Conservation (phyloP, 2,329 filamentous ascomycete genomes). For the Escovopsis sp. region DNA sequence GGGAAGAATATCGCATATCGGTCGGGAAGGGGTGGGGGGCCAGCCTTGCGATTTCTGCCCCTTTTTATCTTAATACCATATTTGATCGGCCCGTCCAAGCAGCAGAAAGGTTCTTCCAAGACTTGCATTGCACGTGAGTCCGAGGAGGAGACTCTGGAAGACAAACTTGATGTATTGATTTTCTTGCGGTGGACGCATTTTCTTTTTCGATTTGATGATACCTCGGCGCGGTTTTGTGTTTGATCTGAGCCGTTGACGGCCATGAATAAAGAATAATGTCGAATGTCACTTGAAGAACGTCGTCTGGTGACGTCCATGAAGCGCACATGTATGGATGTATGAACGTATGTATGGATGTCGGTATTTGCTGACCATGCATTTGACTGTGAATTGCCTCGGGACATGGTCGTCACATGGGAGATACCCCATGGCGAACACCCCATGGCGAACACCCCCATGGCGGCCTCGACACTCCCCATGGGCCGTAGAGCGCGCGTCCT, state of each 20-base stretch:
- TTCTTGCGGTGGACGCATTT: slow-evolving; percentile 8
- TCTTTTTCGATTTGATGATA: slow-evolving; percentile 18
- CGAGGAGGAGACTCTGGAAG: too few species aligned
- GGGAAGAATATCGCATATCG: neutral
- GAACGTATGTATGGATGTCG: too few species aligned
- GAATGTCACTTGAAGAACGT: slow-evolving; percentile 2
- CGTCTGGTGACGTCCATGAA: neutral
- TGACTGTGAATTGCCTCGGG: too few species aligned
- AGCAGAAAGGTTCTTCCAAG: neutral
- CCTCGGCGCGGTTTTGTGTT: slow-evolving; percentile 12
- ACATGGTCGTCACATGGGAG: too few species aligned
- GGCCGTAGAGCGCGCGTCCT: too few species aligned
- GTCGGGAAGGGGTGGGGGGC: neutral
- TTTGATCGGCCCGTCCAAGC: neutral
- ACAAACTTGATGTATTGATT: too few species aligned
- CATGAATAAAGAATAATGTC: slow-evolving; percentile 7
- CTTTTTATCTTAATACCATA: neutral
- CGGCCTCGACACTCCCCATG: too few species aligned
- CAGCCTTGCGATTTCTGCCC: neutral
- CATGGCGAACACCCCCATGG: too few species aligned
- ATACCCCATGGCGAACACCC: too few species aligned
- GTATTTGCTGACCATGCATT: too few species aligned
- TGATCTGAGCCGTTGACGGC: slow-evolving; percentile 2
- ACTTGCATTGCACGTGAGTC: too few species aligned
- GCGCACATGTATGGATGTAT: too few species aligned